Base-by-base conservation (phyloP, 108 stramenopile genomes). In the Licmophora abbreviata region DNA sequence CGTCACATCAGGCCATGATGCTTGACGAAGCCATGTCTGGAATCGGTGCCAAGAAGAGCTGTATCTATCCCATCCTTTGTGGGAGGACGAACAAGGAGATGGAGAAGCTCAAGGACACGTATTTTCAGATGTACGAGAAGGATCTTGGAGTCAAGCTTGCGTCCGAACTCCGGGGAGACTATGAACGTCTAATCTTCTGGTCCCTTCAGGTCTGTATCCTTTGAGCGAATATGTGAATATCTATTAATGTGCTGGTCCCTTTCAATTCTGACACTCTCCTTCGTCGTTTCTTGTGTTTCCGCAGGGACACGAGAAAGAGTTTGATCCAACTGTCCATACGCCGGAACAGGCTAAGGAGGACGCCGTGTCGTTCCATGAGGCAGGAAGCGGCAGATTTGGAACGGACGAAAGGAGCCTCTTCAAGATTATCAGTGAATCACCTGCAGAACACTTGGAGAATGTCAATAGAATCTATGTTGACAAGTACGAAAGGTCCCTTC, bases 31-130 rank as follows among this genome's bases (percentile, higher is more conserved):
- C 78, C 6, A 68, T 61, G 42, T 64, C 71, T 23, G 83, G 83
- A 15, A 29, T 80, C 30, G 83, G 83, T 2, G 59, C 72, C 22
- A 68, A 74, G 36, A 69, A 74, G 18, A 65, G 62, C 24, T 43
- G 79, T 20, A 54, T 84, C 0, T 84, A 66, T 49, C 53, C 64
- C 38, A 72, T 84, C 29, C 50, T 84, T 52, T 69, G 66, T 40
- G 83, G 83, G 33, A 61, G 83, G 17, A 68, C 68, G 56, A 84
- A 80, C 51, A 60, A 68, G 35, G 83, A 84, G 44, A 69, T 84
- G 22, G 63, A 74, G n/a, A 17, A 68, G 8, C 31, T 84, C 44
- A 84, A 84, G 45, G 77, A 79, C 62, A 71, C 70, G 0, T 84
- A 72, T 44, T 84, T 68, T 50, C 56, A 66, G 34, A 59, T 71